phyloP scores from a whole-genome alignment of 2,329 filamentous ascomycete species.

The Hypoxylon rubiginosum region DNA sequence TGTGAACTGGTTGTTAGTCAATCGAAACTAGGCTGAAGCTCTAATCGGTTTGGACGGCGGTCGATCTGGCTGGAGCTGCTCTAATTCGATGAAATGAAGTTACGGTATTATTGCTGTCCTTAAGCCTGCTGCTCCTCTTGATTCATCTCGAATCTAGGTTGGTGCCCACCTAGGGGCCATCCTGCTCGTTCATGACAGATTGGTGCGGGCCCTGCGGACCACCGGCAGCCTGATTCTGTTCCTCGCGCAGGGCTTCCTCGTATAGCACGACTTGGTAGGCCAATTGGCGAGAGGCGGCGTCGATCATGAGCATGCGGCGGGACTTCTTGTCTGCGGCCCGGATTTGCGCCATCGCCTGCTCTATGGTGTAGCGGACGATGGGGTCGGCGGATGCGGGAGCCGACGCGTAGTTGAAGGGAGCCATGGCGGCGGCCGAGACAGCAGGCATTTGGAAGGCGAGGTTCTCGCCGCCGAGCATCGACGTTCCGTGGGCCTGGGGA shows the following conservation, averaged over 20 bases:
- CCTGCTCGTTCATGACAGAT: neutral
- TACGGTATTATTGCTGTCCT: no score
- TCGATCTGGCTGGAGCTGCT: no score
- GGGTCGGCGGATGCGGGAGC: conserved; percentile 54
- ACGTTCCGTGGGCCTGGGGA: conserved; percentile 53
- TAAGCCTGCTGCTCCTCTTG: no score
- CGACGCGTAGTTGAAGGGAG: conserved; percentile 51
- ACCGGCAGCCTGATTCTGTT: conserved; percentile 42
- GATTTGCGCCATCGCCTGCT: conserved; percentile 62
- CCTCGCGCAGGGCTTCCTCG: conserved; percentile 57
- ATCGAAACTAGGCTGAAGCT: no score
- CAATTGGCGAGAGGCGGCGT: conserved; percentile 67
- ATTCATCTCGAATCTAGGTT: conserved; percentile 37
- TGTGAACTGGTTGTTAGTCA: no score
- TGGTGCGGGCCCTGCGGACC: neutral
- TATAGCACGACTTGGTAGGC: conserved; percentile 66
- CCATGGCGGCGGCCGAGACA: conserved; percentile 49
- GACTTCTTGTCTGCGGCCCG: conserved; percentile 59
- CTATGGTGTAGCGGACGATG: conserved; percentile 59
- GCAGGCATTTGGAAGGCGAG: conserved; percentile 49
- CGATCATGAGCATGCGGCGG: conserved; percentile 65
- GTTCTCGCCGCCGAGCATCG: conserved; percentile 49
- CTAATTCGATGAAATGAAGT: no score
- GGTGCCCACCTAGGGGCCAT: neutral
- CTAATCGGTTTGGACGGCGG: no score